Conservation (phyloP, 768 basidiomycete species). For the Chalciporus pseudorubinellus region DNA sequence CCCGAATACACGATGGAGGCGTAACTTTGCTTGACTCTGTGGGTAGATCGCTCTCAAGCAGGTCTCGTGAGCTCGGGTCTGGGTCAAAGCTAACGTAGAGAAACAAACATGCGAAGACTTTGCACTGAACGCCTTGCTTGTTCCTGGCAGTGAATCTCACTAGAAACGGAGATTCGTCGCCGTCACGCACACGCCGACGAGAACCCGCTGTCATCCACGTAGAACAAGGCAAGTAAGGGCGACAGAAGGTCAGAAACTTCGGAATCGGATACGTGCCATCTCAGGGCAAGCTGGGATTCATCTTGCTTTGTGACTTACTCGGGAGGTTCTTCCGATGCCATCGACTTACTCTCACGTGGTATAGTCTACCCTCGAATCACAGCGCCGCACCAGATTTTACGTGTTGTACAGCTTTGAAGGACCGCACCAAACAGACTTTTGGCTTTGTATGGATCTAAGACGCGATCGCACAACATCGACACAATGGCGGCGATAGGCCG, state of each 20-base stretch:
- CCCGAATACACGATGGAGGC: not conserved
- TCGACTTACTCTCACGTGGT: constrained; percentile 26
- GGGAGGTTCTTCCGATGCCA: constrained; percentile 27
- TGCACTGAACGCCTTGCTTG: constrained; percentile 18
- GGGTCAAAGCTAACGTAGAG: not conserved
- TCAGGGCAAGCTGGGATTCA: constrained; percentile 14
- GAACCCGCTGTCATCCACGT: constrained; percentile 21
- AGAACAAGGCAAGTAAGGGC: constrained; percentile 2
- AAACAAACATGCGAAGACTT: not conserved
- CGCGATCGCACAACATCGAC: constrained; percentile 16
- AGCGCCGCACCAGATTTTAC: constrained; percentile 31
- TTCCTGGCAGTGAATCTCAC: not conserved
- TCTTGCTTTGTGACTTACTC: constrained; percentile 2
- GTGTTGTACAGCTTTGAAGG: constrained; percentile 13
- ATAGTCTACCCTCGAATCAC: constrained; percentile 30
- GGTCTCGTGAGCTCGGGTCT: not conserved
- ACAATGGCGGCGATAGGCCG: constrained; percentile 29
- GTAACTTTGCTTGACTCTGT: too few species aligned
- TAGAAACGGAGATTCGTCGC: constrained; percentile 23
- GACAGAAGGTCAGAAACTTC: constrained; percentile 15
- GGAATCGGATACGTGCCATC: constrained; percentile 13
- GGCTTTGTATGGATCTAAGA: constrained; percentile 7
- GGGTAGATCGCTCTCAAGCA: not conserved
- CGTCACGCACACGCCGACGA: constrained; percentile 14
- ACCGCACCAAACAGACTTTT: constrained; percentile 11